phyloP scores from a whole-genome alignment of 257 asterid genomes.

The Gentiana dahurica region DNA sequence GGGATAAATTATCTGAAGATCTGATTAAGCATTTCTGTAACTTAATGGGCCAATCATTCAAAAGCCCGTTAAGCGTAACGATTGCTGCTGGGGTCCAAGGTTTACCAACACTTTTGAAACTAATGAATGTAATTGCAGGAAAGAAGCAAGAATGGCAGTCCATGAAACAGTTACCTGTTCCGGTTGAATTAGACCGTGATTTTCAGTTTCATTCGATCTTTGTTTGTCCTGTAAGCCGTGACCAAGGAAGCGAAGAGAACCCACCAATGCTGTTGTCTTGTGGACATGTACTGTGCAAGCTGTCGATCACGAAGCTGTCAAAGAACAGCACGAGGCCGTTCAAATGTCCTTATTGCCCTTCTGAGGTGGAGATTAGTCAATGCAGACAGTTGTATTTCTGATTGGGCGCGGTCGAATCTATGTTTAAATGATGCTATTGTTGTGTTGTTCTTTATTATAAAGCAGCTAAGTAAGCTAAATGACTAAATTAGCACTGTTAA shows the following conservation, averaged over 20 bases:
- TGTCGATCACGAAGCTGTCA: constrained; percentile 74
- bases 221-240: constrained; percentile 91
- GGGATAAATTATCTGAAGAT: constrained; percentile 70
- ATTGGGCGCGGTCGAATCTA: constrained; percentile 10
- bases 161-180: constrained; percentile 84
- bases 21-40: constrained; percentile 64
- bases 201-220: constrained; percentile 88
- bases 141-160: constrained; percentile 85
- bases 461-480: background rate
- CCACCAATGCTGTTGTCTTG: constrained; percentile 89
- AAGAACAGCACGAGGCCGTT: constrained; percentile 70
- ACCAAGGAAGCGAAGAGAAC: constrained; percentile 77
- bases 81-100: constrained; percentile 87
- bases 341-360: constrained; percentile 92
- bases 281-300: constrained; percentile 89
- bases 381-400: constrained; percentile 70
- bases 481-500: too few relatives aligned
- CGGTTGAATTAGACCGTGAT: constrained; percentile 68
- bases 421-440: background rate
- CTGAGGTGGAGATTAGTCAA: constrained; percentile 81
- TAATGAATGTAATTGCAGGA: constrained; percentile 71
- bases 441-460: background rate
- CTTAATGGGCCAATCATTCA: constrained; percentile 62
- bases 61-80: constrained; percentile 68
- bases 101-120: constrained; percentile 68